Evolutionary conservation across 352 stramenopile genomes (phyloP), one percentile per base, ranked within the genome.

Genomic region (Thalassiosira oceanica): DNA sequence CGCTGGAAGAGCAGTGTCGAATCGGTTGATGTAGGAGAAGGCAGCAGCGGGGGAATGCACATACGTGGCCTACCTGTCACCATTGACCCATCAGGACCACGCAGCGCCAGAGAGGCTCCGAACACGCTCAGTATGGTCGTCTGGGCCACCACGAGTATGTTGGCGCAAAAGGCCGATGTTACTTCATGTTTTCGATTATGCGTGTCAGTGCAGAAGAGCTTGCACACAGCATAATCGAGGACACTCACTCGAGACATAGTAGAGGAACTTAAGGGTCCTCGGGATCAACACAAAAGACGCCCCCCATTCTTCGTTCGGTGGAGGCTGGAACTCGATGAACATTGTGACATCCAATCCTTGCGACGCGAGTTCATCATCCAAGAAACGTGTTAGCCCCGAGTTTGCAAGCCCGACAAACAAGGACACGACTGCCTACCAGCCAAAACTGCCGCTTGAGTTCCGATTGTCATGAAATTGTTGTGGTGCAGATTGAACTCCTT

Each of bases 401-500:
- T n/a, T n/a, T n/a, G n/a, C n/a, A n/a, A n/a, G n/a, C n/a, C n/a
- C n/a, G n/a, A n/a, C n/a, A n/a, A n/a, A n/a, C n/a, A n/a, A n/a
- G n/a, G n/a, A n/a, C n/a, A n/a, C n/a, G n/a, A n/a, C n/a, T n/a
- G n/a, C n/a, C n/a, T n/a, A n/a, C n/a, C 80, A 20, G 85, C 83
- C 35, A 92, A 62, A 0, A 92, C 83, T 18, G 85, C 85, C 13
- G 83, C 83, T 61, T 90, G 83, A 31, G 85, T 92, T 8, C 85
- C 83, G 3, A 92, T 80, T 0, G 84, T 92, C 70, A 87, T 85
- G 20, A 88, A 73, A 71, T 92, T 92, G 31, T 67, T 72, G 75
- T 89, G 80, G 57, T 92, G 85, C 15, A 92, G 54, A 67, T 89
- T 86, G 57, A 92, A 92, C 66, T 92, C 85, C 58, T 92, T 92